These are phyloP conservation scores for Aspergillus pseudoterreus DNA, from an alignment of 2,329 filamentous ascomycete genomes.

Conservation along the genomic window DNA sequence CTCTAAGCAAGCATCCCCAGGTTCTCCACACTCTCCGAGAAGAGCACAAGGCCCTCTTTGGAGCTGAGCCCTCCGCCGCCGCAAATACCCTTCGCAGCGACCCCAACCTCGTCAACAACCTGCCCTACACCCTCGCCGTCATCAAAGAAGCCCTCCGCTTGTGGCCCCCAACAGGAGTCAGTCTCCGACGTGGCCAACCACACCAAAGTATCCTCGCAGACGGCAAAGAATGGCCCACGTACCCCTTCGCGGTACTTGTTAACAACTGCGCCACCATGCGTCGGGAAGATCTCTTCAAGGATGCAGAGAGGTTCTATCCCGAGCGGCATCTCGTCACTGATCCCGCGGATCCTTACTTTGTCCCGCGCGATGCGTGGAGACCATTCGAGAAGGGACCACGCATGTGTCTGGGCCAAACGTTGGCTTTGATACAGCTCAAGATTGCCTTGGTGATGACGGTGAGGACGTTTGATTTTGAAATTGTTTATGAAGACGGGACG, in stretches of 20 bases:
- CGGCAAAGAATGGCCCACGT: conserved; percentile 13
- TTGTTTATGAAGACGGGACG: conserved; percentile 5
- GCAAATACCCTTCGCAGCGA: conserved; percentile 39
- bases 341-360: conserved; percentile 20
- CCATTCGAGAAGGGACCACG: conserved; percentile 48
- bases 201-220: conserved; percentile 7
- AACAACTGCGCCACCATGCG: conserved; percentile 15
- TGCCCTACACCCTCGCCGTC: conserved; percentile 52
- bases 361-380: conserved; percentile 41
- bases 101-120: conserved; percentile 47
- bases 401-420: conserved; percentile 48
- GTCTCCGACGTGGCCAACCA: conserved; percentile 13
- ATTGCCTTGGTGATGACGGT: conserved; percentile 21
- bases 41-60: conserved; percentile 54
- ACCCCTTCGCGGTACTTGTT: conserved; percentile 14
- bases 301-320: conserved; percentile 29
- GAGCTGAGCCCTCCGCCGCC: conserved; percentile 35
- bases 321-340: conserved; percentile 32
- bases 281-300: conserved; percentile 14
- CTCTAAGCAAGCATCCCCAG: conserved; percentile 33
- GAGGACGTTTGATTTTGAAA: conserved; percentile 7
- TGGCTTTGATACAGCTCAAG: conserved; percentile 44
- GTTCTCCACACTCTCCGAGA: conserved; percentile 35
- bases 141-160: conserved; percentile 55
- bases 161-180: conserved; percentile 40